Evolutionary conservation across 352 stramenopile genomes (phyloP).

Genomic region (Salisapilia sapeloensis): DNA sequence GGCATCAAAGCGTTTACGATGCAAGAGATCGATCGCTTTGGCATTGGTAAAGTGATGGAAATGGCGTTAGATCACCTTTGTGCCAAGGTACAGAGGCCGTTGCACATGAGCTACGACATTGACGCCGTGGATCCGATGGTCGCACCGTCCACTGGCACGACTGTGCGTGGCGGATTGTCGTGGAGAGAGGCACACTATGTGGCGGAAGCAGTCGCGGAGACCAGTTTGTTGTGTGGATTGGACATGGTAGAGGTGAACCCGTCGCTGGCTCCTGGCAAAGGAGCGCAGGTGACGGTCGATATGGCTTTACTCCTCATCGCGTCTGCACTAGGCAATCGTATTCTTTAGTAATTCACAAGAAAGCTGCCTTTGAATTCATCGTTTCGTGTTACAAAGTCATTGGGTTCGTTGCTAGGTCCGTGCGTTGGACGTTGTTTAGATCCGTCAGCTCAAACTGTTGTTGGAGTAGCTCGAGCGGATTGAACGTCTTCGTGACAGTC

Average conservation of each 20-base stretch:
- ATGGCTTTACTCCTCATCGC: slow-evolving; percentile 87
- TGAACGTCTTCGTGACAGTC: slow-evolving; percentile 29
- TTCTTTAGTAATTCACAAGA: too few relatives aligned
- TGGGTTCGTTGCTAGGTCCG: slow-evolving; percentile 28
- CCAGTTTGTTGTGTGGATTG: slow-evolving; percentile 72
- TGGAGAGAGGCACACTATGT: slow-evolving; percentile 96
- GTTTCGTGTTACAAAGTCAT: slow-evolving; percentile 18
- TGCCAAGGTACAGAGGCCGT: slow-evolving; percentile 68
- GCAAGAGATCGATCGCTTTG: slow-evolving; percentile 93
- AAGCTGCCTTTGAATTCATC: too few relatives aligned
- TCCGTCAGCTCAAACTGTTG: slow-evolving; percentile 21
- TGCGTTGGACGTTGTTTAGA: slow-evolving; percentile 32
- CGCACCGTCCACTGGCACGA: slow-evolving; percentile 91
- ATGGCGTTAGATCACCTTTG: slow-evolving; percentile 89
- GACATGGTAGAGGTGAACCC: slow-evolving; percentile 96
- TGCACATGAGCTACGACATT: slow-evolving; percentile 97
- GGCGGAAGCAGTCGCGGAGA: slow-evolving; percentile 84
- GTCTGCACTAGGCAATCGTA: slow-evolving; percentile 86
- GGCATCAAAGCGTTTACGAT: slow-evolving; percentile 93
- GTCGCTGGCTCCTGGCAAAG: slow-evolving; percentile 70
- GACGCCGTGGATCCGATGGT: slow-evolving; percentile 92
- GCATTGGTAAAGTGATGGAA: slow-evolving; percentile 95
- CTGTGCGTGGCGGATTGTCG: slow-evolving; percentile 89
- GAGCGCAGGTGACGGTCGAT: slow-evolving; percentile 85
- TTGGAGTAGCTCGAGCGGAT: slow-evolving; percentile 21